Conservation (phyloP, 805 yeast species). For the Lachancea waltii region DNA sequence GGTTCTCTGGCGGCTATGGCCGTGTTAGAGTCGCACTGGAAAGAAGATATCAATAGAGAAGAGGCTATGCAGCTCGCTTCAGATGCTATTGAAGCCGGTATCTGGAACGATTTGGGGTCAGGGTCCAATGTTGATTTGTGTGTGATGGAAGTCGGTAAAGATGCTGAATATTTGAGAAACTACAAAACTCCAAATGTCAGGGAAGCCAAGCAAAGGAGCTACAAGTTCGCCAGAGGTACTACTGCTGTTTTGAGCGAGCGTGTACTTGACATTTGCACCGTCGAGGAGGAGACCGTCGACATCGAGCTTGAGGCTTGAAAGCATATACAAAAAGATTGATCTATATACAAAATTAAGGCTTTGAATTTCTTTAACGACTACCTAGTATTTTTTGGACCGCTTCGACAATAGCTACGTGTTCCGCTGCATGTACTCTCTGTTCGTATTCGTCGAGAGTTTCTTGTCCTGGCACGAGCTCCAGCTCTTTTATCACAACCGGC, state of each 20-base stretch:
- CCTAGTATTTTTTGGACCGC: slow-evolving; percentile 64
- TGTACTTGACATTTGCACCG: slow-evolving; percentile 58
- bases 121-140: slow-evolving; percentile 97
- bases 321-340: background rate
- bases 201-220: slow-evolving; percentile 70
- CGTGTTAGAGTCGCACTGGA: slow-evolving; percentile 85
- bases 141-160: slow-evolving; percentile 90
- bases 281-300: slow-evolving; percentile 54
- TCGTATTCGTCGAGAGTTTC: slow-evolving; percentile 80
- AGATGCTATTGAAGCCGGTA: slow-evolving; percentile 94
- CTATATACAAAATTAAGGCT: slow-evolving; percentile 2
- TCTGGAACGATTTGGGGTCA: slow-evolving; percentile 98
- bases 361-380: slow-evolving; percentile 1
- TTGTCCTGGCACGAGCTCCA: slow-evolving; percentile 54
- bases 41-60: slow-evolving; percentile 66
- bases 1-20: slow-evolving; percentile 99
- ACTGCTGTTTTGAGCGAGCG: slow-evolving; percentile 74
- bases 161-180: slow-evolving; percentile 79
- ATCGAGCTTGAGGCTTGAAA: slow-evolving; percentile 12
- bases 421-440: slow-evolving; percentile 70
- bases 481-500: slow-evolving; percentile 76
- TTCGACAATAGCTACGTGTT: slow-evolving; percentile 89
- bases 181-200: slow-evolving; percentile 88
- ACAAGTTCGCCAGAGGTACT: slow-evolving; percentile 89
- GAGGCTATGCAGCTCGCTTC: slow-evolving; percentile 90